Conservation (phyloP, 768 basidiomycete species). For the Lactifluus hygrophoroides region DNA sequence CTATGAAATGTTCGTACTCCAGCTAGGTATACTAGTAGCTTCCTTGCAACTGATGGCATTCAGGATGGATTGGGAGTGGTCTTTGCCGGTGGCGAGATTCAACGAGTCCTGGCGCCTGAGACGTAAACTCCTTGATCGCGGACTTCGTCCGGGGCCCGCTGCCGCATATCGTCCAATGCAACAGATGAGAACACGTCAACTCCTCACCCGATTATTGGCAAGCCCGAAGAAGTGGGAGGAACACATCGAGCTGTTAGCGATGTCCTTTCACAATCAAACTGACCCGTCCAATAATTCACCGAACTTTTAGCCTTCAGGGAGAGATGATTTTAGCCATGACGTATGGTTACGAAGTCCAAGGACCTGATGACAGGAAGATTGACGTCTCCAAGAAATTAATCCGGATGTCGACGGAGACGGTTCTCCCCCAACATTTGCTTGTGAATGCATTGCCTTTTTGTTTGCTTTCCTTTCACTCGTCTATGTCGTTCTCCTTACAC, state of each 20-base stretch:
- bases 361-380: not conserved
- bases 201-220: not conserved
- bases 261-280: not conserved
- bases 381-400: not conserved
- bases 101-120: not conserved
- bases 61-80: not conserved
- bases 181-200: not conserved
- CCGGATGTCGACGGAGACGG: no score
- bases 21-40: no score
- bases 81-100: not conserved
- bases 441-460: conserved; percentile 11
- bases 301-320: not conserved
- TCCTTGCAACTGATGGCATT: no score
- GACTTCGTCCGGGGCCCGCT: not conserved
- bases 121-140: not conserved
- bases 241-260: not conserved
- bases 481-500: no score
- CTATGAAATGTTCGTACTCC: no score
- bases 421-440: not conserved
- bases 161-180: not conserved
- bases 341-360: conserved; percentile 7
- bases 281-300: not conserved
- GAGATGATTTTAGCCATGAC: conserved; percentile 1
- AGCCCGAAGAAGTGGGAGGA: not conserved
- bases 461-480: not conserved